Evolutionary conservation across 805 yeast genomes (phyloP), one percentile per base, ranked within the genome.

Genomic region (Myxozyma mucilagina): DNA sequence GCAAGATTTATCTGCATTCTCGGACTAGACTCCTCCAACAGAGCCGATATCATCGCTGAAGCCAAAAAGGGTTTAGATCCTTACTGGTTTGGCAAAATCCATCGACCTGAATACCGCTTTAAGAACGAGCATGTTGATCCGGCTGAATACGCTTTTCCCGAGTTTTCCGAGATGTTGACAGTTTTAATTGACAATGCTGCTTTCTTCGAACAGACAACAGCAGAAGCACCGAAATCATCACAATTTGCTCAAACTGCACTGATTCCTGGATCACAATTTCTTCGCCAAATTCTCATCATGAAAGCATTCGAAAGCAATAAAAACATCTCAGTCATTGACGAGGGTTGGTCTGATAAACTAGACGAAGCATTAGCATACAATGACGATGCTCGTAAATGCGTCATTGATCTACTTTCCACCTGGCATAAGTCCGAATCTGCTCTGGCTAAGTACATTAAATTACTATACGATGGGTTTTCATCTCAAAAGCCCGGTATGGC

Each of bases 11-110:
- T 90, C 42, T 86, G 90, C 69, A 72, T 91, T 18, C 71, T 86
- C 49, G 97, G 91, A 13, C 73, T 89, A 4, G 75, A 82, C 20
- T 69, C 79, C 11, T 72, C 71, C 1, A 88, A 88, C 66, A 79
- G 86, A 58, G 79, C 89, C 1, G 96, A 90, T 67, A 84, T 89
- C 0, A 76, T 86, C 1, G 96, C 90, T 68, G 97, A 90, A 71
- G 87, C 97, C 0, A 73, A 72, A 4, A 84, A 83, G 64, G 97
- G 97, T 0, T 75, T 93, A 34, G 85, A 90, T 72, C 97, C 97
- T 0, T 83, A 87, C 71, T 87, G 92, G 90, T 88, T 85, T 70
- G 81, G 80, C 49, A 74, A 86, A 3, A 73, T 78, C 38, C 80
- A 76, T 54, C 77, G 87, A 0, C 60, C 63, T 13, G 61, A 57